Base-by-base conservation (phyloP, 257 asterid species). In the Nicotiana paniculata region DNA sequence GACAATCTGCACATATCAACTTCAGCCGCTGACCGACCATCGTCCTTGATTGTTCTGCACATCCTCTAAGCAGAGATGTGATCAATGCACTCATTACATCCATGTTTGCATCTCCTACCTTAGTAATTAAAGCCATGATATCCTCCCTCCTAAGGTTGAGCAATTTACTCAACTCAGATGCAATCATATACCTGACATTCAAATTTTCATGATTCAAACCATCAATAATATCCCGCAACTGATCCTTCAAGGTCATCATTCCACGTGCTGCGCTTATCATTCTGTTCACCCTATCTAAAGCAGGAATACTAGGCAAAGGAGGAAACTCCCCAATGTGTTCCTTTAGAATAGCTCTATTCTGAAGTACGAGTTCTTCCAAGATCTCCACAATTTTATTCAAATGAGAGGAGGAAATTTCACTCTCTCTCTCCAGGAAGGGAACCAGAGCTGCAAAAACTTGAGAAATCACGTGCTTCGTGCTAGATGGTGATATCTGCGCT, bases 371-470 rank as follows among this genome's bases (percentile, higher is more conserved):
- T 81, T 96, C 99, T 88, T 96, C 95, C 88, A 96, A 87, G 87
- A 96, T 93, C 89, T 93, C 93, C 83, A 96, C 98, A 85, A 94
- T 90, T 86, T 90, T 90, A 79, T 85, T 83, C 85, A 83, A 88
- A 81, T 90, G 91, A 53, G 89, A 53, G 78, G 92, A 89, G 67
- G 92, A 86, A 79, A 68, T 90, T 78, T 84, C 98, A 62, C 87
- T 86, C 64, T 92, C 97, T 85, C 88, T 92, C 90, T 96, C 97
- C 91, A 94, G 84, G 90, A 96, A 89, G 46, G 99, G 97, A 82
- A 96, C 93, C 65, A 94, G 94, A 66, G 97, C 97, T 85, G 99
- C 99, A 91, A 96, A 94, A 67, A 96, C 97, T 93, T 96, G 99
- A 87, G 96, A 96, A 86, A 96, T 89, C 70, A 96, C 91, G 81